Percentiles rank a stretch among this genome's conserved stretches.
Evolutionary conservation across 768 basidiomycete species (phyloP).

Genomic region (Rhizopogon sp.): DNA sequence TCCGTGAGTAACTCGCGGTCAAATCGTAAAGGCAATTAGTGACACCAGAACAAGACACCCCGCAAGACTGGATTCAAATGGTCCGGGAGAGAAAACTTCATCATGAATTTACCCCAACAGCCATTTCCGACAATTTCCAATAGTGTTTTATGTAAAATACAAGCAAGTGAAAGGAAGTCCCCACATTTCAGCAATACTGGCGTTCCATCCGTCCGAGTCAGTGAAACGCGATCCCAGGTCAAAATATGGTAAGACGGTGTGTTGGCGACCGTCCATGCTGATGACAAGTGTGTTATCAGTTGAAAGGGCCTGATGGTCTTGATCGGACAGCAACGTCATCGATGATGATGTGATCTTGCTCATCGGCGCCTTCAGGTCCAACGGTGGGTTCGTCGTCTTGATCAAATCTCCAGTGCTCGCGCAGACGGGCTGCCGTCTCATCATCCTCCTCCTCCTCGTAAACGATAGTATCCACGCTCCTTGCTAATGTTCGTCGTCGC

Average conservation of each 20-base stretch:
- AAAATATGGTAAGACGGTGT: slow-evolving; percentile 47
- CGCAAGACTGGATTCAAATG: too few relatives aligned
- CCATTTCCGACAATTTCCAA: too few relatives aligned
- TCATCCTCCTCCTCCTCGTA: slow-evolving; percentile 28
- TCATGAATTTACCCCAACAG: too few relatives aligned
- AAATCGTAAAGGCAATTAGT: too few relatives aligned
- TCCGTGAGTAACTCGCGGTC: too few relatives aligned
- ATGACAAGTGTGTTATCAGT: slow-evolving; percentile 46
- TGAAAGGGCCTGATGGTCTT: slow-evolving; percentile 44
- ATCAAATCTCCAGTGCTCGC: slow-evolving; percentile 68
- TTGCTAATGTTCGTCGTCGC: slow-evolving; percentile 12
- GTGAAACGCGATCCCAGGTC: too few relatives aligned
- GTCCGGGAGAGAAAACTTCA: too few relatives aligned
- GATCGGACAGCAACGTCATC: slow-evolving; percentile 57
- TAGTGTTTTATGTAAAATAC: too few relatives aligned
- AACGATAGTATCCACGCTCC: slow-evolving; percentile 22
- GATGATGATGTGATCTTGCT: slow-evolving; percentile 61
- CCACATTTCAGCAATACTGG: too few relatives aligned
- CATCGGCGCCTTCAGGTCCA: slow-evolving; percentile 58
- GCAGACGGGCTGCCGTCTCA: slow-evolving; percentile 38
- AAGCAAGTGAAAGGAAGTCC: too few relatives aligned
- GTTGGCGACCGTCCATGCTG: slow-evolving; percentile 45
- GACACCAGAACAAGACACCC: too few relatives aligned
- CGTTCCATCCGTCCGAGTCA: too few relatives aligned
- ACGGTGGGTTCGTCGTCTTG: slow-evolving; percentile 53